phyloP scores from a whole-genome alignment of 352 stramenopile species.

The Phytophthora sp. region DNA sequence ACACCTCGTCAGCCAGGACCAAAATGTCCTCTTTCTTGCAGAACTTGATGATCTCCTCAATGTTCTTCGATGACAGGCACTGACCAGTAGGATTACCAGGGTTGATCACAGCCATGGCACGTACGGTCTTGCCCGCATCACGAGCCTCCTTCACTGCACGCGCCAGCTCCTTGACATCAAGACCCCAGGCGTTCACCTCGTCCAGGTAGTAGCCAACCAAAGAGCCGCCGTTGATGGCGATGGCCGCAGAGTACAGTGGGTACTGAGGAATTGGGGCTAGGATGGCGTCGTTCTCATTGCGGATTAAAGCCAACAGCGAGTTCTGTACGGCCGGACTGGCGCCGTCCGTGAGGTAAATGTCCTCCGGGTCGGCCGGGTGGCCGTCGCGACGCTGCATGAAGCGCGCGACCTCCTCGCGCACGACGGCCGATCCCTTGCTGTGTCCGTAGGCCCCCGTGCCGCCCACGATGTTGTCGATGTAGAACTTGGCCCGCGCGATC shows the following conservation, averaged over 20 bases:
- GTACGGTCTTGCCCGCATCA: constrained; percentile 91
- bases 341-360: constrained; percentile 98
- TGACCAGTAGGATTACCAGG: constrained; percentile 98
- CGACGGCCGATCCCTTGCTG: constrained; percentile 87
- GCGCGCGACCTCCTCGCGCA: constrained; percentile 91
- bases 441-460: constrained; percentile 94
- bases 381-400: constrained; percentile 92
- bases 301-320: constrained; percentile 92
- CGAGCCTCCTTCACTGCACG: constrained; percentile 90
- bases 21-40: constrained; percentile 95
- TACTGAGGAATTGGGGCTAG: constrained; percentile 99
- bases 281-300: constrained; percentile 87
- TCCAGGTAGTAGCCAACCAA: constrained; percentile 98
- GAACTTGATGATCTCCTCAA: constrained; percentile 96
- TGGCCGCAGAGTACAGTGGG: constrained; percentile 98
- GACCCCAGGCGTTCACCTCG: constrained; percentile 94
- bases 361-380: constrained; percentile 90
- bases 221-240: constrained; percentile 94
- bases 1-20: constrained; percentile 98
- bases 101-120: constrained; percentile 99
- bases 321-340: constrained; percentile 95
- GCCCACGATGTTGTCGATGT: constrained; percentile 86
- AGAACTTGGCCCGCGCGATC: constrained; percentile 88
- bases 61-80: constrained; percentile 87
- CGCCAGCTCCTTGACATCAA: constrained; percentile 90